Base-by-base conservation (phyloP, 768 basidiomycete genomes). In the Rhizopogon vinicolor region DNA sequence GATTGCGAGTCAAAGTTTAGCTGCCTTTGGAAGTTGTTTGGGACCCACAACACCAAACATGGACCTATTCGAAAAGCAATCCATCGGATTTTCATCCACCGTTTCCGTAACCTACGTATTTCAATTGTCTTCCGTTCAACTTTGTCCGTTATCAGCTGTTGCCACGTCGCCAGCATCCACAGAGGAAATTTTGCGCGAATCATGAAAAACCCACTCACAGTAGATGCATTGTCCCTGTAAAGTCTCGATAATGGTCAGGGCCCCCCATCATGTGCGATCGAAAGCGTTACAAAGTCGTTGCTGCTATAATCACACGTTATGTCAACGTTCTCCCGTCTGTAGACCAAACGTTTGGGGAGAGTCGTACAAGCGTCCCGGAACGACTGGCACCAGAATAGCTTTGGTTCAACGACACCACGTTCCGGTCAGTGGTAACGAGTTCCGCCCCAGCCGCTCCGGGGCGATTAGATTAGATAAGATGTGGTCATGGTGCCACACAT, bases 31-130 rank as follows among this genome's bases (percentile, higher is more conserved):
- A 1, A 65, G 61, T 54, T 70, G 33, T 60, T 7, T 43, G 48
- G 68, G 68, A 72, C 68, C 68, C 62, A 70, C 62, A 72, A 29
- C 41, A 28, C 44, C 62, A 50, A 46, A 66, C 58, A 52, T 16
- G 52, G 42, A 56, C 53, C 52, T 10, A 31, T 39, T 44, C 57
- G 56, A 58, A 52, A 55, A 55, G 62, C 68, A 69, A 69, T 69
- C 68, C 61, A 62, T 58, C 7, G 59, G 66, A 52, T 46, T 59
- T 44, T 42, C 28, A 16, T 19, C 13, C 33, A 44, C 40, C 40
- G 53, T 49, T 29, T 55, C 50, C 41, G 22, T 50, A 56, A 44
- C 6, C 3, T 6, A 46, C 40, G 41, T 54, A 54, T 19, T 54
- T 18, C 16, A 52, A 41, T 52, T 28, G 29, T 40, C 9, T n/a